Percentiles rank a stretch among this genome's conserved stretches.
These are phyloP conservation scores for Leptographium galeiforme DNA, from an alignment of 2,329 filamentous ascomycete species.

Conservation along the genomic window DNA sequence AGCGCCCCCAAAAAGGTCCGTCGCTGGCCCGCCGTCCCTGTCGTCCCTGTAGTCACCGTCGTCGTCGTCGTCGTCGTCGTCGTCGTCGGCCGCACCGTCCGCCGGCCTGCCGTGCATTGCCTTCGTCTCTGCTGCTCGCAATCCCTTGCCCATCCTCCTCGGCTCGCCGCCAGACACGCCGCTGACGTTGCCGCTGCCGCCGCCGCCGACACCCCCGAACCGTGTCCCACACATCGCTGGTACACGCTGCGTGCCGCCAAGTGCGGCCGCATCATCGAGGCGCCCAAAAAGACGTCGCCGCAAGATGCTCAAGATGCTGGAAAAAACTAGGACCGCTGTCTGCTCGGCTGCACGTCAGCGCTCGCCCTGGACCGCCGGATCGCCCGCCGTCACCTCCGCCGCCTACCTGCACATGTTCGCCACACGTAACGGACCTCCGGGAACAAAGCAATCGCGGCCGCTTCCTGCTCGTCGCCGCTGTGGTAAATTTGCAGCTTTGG, in stretches of 20 bases:
- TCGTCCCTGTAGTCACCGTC: background rate
- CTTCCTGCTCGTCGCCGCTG: background rate
- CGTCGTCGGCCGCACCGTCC: background rate
- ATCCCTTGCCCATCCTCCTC: background rate
- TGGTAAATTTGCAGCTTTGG: background rate
- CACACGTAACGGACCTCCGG: background rate
- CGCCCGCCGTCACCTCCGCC: background rate
- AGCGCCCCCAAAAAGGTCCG: conserved; percentile 48
- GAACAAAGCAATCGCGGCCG: background rate
- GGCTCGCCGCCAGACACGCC: background rate
- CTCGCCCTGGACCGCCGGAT: too few relatives aligned
- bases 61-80: background rate
- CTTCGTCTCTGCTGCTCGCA: background rate
- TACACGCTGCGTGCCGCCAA: conserved; percentile 44
- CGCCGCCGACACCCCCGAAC: conserved; percentile 14
- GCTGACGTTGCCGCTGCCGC: too few relatives aligned
- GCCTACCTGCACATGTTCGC: conserved; percentile 5
- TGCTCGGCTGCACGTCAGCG: background rate
- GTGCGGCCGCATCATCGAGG: conserved; percentile 39
- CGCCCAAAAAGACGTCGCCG: background rate
- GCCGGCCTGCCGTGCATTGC: background rate
- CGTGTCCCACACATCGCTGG: conserved; percentile 33
- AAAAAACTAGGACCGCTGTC: background rate
- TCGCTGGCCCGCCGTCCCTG: conserved; percentile 12
- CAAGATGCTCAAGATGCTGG: background rate